Conservation (phyloP, 768 basidiomycete species). For the Fistulinella prunicolor region DNA sequence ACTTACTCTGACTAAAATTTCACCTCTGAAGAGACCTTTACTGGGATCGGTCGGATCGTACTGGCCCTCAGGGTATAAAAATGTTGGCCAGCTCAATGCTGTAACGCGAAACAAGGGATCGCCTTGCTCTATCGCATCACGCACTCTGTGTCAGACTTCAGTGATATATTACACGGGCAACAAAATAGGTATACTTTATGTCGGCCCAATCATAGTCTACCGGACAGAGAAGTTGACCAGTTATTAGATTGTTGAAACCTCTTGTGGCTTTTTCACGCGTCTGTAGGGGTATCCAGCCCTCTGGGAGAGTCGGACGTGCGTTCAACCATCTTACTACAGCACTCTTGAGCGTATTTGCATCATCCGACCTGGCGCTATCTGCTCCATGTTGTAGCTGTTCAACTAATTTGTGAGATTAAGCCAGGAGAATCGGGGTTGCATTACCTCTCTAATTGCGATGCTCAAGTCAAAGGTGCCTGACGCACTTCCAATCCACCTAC, state of each 20-base stretch:
- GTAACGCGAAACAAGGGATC: slow-evolving; percentile 2
- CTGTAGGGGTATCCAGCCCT: not conserved
- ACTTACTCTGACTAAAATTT: slow-evolving; percentile 2
- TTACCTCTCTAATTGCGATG: slow-evolving; percentile 5
- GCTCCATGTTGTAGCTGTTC: slow-evolving; percentile 17
- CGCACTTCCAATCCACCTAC: not conserved
- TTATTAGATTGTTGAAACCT: slow-evolving; percentile 9
- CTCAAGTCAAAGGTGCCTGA: not conserved
- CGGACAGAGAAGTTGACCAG: slow-evolving; percentile 8
- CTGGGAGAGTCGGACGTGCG: not conserved
- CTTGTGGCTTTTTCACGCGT: not conserved
- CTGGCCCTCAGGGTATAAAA: slow-evolving; percentile 2
- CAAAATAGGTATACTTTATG: not conserved
- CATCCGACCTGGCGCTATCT: slow-evolving; percentile 12
- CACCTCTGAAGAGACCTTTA: slow-evolving; percentile 1
- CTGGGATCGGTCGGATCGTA: not conserved
- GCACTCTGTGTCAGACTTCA: not conserved
- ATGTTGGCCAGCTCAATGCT: slow-evolving; percentile 4
- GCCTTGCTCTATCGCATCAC: not conserved
- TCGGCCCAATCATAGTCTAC: slow-evolving; percentile 17
- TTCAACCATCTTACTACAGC: slow-evolving; percentile 8
- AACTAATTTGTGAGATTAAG: not conserved
- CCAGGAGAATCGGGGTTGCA: not conserved
- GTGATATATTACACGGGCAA: too few relatives aligned
- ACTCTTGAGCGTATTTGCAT: slow-evolving; percentile 5